Conservation (phyloP, 177 flowering plant genomes). For the Telopea speciosissima region DNA sequence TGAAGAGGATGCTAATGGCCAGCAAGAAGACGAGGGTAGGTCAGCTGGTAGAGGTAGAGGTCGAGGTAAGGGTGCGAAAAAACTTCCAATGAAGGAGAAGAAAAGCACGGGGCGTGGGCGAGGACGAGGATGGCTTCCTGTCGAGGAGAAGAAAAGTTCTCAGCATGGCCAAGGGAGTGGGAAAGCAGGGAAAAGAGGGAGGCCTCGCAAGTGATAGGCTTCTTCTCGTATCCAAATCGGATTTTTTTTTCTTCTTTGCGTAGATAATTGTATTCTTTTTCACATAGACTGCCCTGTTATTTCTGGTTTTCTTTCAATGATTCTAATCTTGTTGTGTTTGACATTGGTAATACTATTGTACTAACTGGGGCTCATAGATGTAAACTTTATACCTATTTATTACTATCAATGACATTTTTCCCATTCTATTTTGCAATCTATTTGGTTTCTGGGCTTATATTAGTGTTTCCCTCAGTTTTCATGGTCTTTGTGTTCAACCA, state of each 20-base stretch:
- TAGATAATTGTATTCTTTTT: background rate
- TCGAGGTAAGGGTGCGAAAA: constrained; percentile 39
- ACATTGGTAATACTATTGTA: background rate
- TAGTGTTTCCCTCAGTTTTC: too few species aligned
- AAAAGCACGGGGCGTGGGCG: constrained; percentile 46
- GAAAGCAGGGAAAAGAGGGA: constrained; percentile 47
- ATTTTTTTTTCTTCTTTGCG: constrained; percentile 16
- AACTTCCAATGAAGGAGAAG: constrained; percentile 11
- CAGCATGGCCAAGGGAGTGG: constrained; percentile 37
- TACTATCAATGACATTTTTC: too few species aligned
- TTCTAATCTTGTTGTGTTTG: background rate
- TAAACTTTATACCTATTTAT: background rate
- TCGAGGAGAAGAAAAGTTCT: constrained; percentile 24
- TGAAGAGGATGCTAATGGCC: constrained; percentile 47
- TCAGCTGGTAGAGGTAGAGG: constrained; percentile 41
- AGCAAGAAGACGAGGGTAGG: constrained; percentile 29
- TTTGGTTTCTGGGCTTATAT: too few species aligned
- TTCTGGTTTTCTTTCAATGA: background rate
- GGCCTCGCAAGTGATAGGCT: constrained; percentile 16
- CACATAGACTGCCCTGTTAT: background rate
- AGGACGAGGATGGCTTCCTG: constrained; percentile 55
- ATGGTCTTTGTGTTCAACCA: too few species aligned
- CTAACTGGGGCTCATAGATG: background rate
- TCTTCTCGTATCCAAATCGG: background rate
- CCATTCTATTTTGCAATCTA: too few species aligned